Base-by-base conservation (phyloP, 164 flowering plant genomes). In the Akebia trifoliata region DNA sequence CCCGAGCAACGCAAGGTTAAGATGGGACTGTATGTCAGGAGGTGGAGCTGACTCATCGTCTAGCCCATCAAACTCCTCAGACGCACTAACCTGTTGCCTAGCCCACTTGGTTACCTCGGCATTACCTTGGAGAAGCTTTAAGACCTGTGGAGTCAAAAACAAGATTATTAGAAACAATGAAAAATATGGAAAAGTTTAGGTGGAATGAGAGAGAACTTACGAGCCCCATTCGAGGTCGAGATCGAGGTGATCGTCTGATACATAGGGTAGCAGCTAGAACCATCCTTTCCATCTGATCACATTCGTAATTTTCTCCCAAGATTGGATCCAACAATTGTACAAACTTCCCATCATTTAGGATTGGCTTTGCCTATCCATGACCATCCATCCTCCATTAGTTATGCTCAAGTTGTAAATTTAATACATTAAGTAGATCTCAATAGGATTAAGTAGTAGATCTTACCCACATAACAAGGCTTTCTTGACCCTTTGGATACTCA, bases 381-480 rank as follows among this genome's bases (percentile, higher is more conserved):
- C 15, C 50, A 55, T 45, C 17, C 20, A 57, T n/a, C 24, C 4
- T 24, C 49, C 14, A 21, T 28, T 50, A 22, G 34, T 52, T 50
- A 35, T 57, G 44, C n/a, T 44, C 46, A 65, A 57, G 50, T 59
- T 24, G 51, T 44, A 54, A 50, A 44, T 28, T 39, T 0, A 54
- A 12, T 8, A 46, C 4, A 17, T 45, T 50, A 12, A 32, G n/a
- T n/a, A n/a, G 15, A 30, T 50, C 37, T 0, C 10, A 8, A 18
- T 17, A 47, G 4, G 15, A 2, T 34, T 18, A 28, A 28, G 48
- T 28, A 10, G 24, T 20, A 61, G 47, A 31, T 70, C 90, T 51
- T 84, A 90, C 99, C 99, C 97, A 93, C 86, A 87, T 81, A 53
- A 93, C 90, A 50, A 93, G 69, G 82, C 99, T 93, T 78, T 84